A percentile compares a stretch with the other conserved stretches of the same genome.
phyloP scores from a whole-genome alignment of 176 grass and related monocot genomes.

The Secale cereale region DNA sequence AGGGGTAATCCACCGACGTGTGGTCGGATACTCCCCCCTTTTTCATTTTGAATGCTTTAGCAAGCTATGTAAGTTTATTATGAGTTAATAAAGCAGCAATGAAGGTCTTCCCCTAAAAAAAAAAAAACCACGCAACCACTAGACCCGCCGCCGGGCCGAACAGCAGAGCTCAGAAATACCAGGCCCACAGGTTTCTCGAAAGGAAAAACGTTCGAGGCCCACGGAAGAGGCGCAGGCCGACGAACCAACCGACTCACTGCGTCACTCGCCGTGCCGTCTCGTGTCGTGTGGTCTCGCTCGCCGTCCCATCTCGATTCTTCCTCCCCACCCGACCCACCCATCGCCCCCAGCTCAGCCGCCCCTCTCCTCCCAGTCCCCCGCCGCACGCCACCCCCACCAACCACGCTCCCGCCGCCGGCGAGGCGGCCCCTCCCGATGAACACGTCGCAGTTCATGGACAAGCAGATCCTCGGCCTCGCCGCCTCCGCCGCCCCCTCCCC shows the following conservation, averaged over 20 bases:
- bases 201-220: not conserved
- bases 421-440: constrained; percentile 51
- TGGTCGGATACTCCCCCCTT: too few relatives aligned
- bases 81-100: too few relatives aligned
- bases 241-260: not conserved
- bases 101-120: too few relatives aligned
- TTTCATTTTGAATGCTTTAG: too few relatives aligned
- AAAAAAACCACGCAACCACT: too few relatives aligned
- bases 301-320: constrained; percentile 28
- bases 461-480: constrained; percentile 74
- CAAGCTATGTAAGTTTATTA: too few relatives aligned
- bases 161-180: too few relatives aligned
- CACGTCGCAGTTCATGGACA: constrained; percentile 85
- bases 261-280: not conserved
- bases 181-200: too few relatives aligned
- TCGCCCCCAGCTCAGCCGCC: constrained; percentile 4
- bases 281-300: not conserved
- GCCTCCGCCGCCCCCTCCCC: constrained; percentile 33
- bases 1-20: too few relatives aligned
- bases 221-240: not conserved
- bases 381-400: not conserved
- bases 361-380: not conserved
- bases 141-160: too few relatives aligned
- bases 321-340: not conserved
- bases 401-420: not conserved